phyloP scores from a whole-genome alignment of 1,284 basidiomycete genomes.

The Tausonia pullulans region DNA sequence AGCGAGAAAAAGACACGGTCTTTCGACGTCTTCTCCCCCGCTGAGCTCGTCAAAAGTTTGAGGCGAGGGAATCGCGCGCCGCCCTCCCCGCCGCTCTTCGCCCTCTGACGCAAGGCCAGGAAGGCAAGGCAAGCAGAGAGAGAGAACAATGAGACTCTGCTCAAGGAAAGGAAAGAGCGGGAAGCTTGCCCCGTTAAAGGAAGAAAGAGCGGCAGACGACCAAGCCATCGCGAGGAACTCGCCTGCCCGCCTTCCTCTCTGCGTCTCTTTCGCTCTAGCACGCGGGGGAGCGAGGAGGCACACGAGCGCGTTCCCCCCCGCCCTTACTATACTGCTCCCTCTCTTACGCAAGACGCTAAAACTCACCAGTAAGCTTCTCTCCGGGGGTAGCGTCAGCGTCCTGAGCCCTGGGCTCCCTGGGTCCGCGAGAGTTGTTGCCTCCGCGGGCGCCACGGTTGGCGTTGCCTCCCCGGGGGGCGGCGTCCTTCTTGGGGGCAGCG shows the following conservation, averaged over 20 bases:
- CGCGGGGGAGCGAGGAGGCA: background rate
- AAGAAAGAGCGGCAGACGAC: background rate
- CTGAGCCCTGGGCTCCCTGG: constrained; percentile 10
- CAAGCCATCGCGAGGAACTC: background rate
- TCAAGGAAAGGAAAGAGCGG: too few species aligned
- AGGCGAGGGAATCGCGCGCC: too few species aligned
- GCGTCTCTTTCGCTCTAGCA: background rate
- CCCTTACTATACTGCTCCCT: too few species aligned
- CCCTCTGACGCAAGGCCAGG: too few species aligned
- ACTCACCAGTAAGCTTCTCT: constrained; percentile 11
- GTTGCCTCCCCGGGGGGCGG: background rate
- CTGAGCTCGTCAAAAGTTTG: too few species aligned
- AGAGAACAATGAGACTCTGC: too few species aligned
- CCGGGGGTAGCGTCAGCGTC: constrained; percentile 10
- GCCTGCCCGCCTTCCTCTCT: background rate
- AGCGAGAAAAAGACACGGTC: too few species aligned
- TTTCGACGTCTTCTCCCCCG: too few species aligned
- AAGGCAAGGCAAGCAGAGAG: too few species aligned
- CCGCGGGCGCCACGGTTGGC: background rate
- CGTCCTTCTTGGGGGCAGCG: constrained; percentile 9
- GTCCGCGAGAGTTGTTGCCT: background rate
- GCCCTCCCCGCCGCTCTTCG: too few species aligned
- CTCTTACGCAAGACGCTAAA: background rate
- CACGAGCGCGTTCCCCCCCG: background rate
- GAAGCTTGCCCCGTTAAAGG: background rate